phyloP scores from a whole-genome alignment of 768 basidiomycete species.

The Lactifluus rugatus region DNA sequence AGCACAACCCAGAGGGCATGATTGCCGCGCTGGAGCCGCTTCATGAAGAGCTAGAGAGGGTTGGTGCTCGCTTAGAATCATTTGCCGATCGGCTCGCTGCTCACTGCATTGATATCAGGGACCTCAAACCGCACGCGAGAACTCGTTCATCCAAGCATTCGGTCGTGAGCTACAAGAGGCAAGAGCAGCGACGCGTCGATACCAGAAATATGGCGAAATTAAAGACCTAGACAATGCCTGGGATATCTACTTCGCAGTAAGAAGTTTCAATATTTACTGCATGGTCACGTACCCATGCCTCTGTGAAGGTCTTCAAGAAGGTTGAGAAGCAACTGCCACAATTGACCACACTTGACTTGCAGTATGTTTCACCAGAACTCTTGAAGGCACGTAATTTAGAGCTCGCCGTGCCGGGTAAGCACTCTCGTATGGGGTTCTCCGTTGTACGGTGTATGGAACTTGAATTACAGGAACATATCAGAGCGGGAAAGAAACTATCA shows the following conservation, averaged over 20 bases:
- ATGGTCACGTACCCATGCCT: neutral
- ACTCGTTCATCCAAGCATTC: slow-evolving; percentile 89
- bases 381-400: slow-evolving; percentile 84
- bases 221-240: slow-evolving; percentile 93
- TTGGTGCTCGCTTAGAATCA: slow-evolving; percentile 26
- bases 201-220: slow-evolving; percentile 75
- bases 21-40: slow-evolving; percentile 85
- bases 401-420: slow-evolving; percentile 86
- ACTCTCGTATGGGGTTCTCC: neutral
- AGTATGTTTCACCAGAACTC: slow-evolving; percentile 92
- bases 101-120: slow-evolving; percentile 42
- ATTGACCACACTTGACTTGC: slow-evolving; percentile 83
- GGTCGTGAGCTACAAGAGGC: slow-evolving; percentile 89
- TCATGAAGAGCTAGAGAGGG: slow-evolving; percentile 85
- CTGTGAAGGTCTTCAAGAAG: slow-evolving; percentile 79
- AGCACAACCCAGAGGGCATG: slow-evolving; percentile 96
- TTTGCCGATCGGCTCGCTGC: neutral
- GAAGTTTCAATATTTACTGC: slow-evolving; percentile 20
- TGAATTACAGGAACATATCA: slow-evolving; percentile 71
- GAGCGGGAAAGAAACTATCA: slow-evolving; percentile 73
- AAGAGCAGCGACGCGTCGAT: slow-evolving; percentile 81
- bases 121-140: slow-evolving; percentile 88
- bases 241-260: slow-evolving; percentile 94
- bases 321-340: slow-evolving; percentile 90
- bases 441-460: neutral